phyloP scores from a whole-genome alignment of 805 yeast genomes.

The Hanseniaspora vineae region DNA sequence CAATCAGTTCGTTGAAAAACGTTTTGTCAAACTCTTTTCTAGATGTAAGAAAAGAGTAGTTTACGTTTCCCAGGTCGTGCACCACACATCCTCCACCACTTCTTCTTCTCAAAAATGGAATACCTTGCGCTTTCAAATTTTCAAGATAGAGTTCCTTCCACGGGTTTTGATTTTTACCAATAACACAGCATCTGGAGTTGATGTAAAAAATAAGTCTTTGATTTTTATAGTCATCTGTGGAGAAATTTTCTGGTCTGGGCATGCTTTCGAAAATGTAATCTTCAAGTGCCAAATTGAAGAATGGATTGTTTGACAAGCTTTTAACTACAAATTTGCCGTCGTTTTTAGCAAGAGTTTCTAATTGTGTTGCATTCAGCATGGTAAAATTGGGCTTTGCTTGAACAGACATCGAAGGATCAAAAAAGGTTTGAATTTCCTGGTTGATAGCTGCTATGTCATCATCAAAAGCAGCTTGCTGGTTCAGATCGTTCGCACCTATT shows the following conservation, averaged over 20 bases:
- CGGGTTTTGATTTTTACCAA: conserved; percentile 94
- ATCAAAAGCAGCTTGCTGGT: no score
- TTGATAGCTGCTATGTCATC: conserved; percentile 17
- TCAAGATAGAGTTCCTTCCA: conserved; percentile 73
- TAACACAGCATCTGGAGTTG: conserved; percentile 76
- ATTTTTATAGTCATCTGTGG: conserved; percentile 14
- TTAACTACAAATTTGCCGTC: conserved; percentile 49
- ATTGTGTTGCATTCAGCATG: conserved; percentile 9
- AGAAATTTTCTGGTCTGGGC: conserved; percentile 25
- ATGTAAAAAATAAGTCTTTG: conserved; percentile 59
- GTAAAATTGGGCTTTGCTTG: conserved; percentile 6
- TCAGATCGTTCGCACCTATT: no score
- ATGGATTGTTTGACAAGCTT: conserved; percentile 44
- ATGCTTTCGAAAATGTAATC: conserved; percentile 57
- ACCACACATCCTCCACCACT: conserved; percentile 98
- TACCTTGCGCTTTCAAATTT: conserved; percentile 31
- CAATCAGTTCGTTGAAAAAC: conserved; percentile 38
- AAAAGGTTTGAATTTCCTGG: conserved; percentile 23
- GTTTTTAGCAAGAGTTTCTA: conserved; percentile 15
- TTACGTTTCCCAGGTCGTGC: conserved; percentile 82
- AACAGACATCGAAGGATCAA: conserved; percentile 13
- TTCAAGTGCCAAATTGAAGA: conserved; percentile 68
- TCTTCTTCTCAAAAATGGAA: conserved; percentile 63
- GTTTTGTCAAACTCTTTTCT: conserved; percentile 51
- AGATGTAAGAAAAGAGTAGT: conserved; percentile 69